Percentiles rank a stretch among this genome's conserved stretches.
Evolutionary conservation across 2,329 filamentous ascomycete genomes (phyloP).

Genomic region (Ascochyta clinopodiicola): DNA sequence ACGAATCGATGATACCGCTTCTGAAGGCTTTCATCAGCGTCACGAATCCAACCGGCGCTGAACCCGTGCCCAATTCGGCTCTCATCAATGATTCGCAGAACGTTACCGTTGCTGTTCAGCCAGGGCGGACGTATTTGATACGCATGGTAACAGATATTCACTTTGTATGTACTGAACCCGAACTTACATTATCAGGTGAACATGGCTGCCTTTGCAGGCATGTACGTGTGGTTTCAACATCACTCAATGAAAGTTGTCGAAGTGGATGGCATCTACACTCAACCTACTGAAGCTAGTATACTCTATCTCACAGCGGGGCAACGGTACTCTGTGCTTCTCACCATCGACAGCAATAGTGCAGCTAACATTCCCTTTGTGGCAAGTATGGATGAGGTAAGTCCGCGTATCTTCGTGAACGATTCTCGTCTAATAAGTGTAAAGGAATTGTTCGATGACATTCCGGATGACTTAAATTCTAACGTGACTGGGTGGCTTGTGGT

Average conservation of each 20-base stretch:
- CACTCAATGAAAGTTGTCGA: constrained; percentile 71
- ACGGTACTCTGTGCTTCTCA: constrained; percentile 70
- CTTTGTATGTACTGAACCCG: no score
- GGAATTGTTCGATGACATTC: constrained; percentile 69
- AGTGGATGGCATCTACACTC: constrained; percentile 70
- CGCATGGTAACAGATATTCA: constrained; percentile 57
- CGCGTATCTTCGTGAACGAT: not conserved
- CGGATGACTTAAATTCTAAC: constrained; percentile 69
- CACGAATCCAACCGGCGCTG: constrained; percentile 60
- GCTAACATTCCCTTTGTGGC: constrained; percentile 64
- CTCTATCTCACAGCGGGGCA: constrained; percentile 73
- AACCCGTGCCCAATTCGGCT: constrained; percentile 69
- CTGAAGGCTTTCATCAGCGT: constrained; percentile 48
- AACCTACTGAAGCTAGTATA: constrained; percentile 62
- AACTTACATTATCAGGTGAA: constrained; percentile 50
- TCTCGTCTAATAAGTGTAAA: constrained; percentile 16
- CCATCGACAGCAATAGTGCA: constrained; percentile 60
- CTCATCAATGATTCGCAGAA: constrained; percentile 67
- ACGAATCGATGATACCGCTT: constrained; percentile 55
- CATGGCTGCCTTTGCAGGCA: constrained; percentile 70
- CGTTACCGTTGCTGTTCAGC: constrained; percentile 50
- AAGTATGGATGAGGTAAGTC: constrained; percentile 46
- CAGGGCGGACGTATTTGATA: constrained; percentile 65
- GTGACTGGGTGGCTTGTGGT: constrained; percentile 62
- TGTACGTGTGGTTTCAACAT: constrained; percentile 72